Conservation (phyloP, 768 basidiomycete species). For the Pleurotus platypus region DNA sequence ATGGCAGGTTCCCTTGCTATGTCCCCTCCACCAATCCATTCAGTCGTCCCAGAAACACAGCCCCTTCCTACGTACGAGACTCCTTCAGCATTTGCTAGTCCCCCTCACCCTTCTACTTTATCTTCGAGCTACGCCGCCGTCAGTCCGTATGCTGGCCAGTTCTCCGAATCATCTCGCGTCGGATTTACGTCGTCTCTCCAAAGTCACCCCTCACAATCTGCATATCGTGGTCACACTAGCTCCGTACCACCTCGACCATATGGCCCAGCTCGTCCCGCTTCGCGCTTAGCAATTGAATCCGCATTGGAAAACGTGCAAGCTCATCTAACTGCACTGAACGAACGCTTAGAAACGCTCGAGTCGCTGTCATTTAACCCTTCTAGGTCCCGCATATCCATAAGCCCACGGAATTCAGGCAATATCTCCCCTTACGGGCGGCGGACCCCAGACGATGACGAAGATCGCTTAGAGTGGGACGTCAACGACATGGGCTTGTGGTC, state of each 20-base stretch:
- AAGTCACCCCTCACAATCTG: constrained; percentile 29
- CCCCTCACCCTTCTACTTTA: constrained; percentile 33
- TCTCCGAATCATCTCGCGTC: constrained; percentile 34
- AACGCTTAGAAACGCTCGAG: constrained; percentile 75
- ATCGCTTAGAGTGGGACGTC: constrained; percentile 55
- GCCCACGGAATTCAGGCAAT: constrained; percentile 27
- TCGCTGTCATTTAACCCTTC: constrained; percentile 36
- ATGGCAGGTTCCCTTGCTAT: constrained; percentile 57
- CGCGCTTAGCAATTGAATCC: constrained; percentile 59
- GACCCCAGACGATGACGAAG: constrained; percentile 35
- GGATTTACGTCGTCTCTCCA: constrained; percentile 35
- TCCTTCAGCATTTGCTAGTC: constrained; percentile 66
- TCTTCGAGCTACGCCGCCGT: constrained; percentile 31
- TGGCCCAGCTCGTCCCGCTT: constrained; percentile 39
- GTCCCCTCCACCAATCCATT: constrained; percentile 47
- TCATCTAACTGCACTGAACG: constrained; percentile 76
- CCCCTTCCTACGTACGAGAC: constrained; percentile 71
- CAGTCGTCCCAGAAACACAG: constrained; percentile 56
- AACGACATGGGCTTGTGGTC: constrained; percentile 86
- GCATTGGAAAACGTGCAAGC: constrained; percentile 80
- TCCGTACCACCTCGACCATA: constrained; percentile 29
- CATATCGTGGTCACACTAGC: constrained; percentile 30
- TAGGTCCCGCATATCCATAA: constrained; percentile 34
- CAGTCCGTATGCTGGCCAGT: constrained; percentile 33
- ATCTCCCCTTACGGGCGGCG: constrained; percentile 39